These are phyloP conservation scores for Rhizopus stolonifer DNA, from an alignment of 371 early-diverging fungal species.

Conservation along the genomic window DNA sequence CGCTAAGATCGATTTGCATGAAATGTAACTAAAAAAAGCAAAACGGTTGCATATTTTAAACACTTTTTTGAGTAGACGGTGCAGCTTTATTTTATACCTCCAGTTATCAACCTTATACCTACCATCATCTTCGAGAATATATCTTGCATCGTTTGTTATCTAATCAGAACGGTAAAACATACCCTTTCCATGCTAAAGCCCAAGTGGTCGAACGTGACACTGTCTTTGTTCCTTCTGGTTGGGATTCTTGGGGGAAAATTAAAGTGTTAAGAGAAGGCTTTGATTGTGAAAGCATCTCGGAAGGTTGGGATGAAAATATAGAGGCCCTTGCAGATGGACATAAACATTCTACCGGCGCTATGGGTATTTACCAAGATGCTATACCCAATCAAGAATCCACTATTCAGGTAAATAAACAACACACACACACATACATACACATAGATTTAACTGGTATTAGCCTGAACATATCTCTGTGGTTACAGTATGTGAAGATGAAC, in stretches of 20 bases:
- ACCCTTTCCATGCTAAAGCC: constrained; percentile 64
- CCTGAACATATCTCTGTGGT: constrained; percentile 43
- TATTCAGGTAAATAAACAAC: constrained; percentile 35
- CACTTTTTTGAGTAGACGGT: constrained; percentile 63
- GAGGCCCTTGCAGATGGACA: constrained; percentile 37
- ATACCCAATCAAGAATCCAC: constrained; percentile 39
- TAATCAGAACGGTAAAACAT: constrained; percentile 31
- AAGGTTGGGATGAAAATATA: constrained; percentile 61
- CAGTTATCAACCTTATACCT: constrained; percentile 78
- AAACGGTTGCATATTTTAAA: constrained; percentile 4
- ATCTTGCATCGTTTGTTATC: constrained; percentile 77
- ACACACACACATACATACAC: no score
- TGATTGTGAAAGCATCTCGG: constrained; percentile 57
- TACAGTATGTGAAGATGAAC: constrained; percentile 82
- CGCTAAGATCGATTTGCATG: constrained; percentile 86
- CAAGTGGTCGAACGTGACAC: constrained; percentile 87
- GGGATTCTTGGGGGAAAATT: constrained; percentile 92
- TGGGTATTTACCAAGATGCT: constrained; percentile 43
- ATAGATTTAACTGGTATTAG: no score
- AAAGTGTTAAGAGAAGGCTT: constrained; percentile 73
- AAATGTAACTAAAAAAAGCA: constrained; percentile 57
- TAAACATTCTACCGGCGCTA: constrained; percentile 32
- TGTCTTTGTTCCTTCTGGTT: constrained; percentile 87
- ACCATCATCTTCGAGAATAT: constrained; percentile 77
- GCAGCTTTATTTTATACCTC: constrained; percentile 92